These are phyloP conservation scores for Cyclostephanos invisitatus DNA, from an alignment of 108 stramenopile genomes.

Conservation along the genomic window DNA sequence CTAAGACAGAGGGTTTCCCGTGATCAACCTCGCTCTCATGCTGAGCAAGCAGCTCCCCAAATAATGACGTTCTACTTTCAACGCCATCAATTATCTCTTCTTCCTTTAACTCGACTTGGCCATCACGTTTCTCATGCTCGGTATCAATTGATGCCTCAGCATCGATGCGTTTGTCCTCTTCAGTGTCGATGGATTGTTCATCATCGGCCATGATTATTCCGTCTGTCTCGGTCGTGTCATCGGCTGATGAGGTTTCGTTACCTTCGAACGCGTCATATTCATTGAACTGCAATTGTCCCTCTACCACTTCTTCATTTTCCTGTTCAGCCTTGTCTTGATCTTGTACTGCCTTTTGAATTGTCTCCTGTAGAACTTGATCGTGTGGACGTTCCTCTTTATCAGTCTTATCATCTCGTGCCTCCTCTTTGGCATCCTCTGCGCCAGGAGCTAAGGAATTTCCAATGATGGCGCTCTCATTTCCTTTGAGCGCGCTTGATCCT, in stretches of 20 bases:
- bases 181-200: conserved; percentile 49
- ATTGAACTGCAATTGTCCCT: background rate
- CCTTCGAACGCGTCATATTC: background rate
- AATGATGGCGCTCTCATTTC: background rate
- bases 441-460: background rate
- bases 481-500: background rate
- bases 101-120: conserved; percentile 16
- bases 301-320: background rate
- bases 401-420: background rate
- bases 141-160: conserved; percentile 38
- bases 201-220: conserved; percentile 52
- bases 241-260: conserved; percentile 18
- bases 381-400: background rate
- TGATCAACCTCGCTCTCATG: conserved; percentile 9
- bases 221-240: conserved; percentile 21
- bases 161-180: conserved; percentile 49
- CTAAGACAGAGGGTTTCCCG: conserved; percentile 45
- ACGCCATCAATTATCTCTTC: background rate
- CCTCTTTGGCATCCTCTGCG: conserved; percentile 11
- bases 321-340: background rate
- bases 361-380: background rate
- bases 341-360: background rate
- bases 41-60: background rate
- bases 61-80: background rate
- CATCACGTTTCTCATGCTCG: conserved; percentile 30